Evolutionary conservation across 768 basidiomycete genomes (phyloP), one percentile per base, ranked within the genome.

Genomic region (Lepiota subincarnata): DNA sequence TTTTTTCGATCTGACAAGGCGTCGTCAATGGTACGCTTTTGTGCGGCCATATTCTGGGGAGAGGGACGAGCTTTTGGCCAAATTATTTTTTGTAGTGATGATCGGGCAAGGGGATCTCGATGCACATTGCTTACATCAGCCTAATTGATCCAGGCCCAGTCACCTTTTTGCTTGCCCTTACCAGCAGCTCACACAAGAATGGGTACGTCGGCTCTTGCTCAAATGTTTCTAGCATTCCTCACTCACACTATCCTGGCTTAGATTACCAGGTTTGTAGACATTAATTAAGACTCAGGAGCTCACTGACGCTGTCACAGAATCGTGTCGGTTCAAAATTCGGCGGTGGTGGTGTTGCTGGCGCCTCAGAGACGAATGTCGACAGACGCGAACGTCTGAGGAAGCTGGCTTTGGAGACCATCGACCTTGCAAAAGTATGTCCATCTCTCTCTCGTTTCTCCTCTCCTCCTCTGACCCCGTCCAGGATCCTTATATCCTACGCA

Each of bases 401-500:
- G 73, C 85, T 99, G 42, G 95, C 94, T 2, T 74, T 98, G 55
- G 95, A 98, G 73, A 98, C 96, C 0, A 98, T 99, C 62, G 97
- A 99, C 70, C 81, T 98, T 49, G 95, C 96, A 36, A 98, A 98
- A 77, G 96, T 89, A 60, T 56, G 79, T 60, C 20, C 1, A 13
- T 8, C 35, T 13, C 35, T 43, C 28, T 26, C 6, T 31, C 11
- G 31, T 47, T 3, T 40, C n/a, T 54, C 12, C 44, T 4, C 13
- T 2, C 53, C 50, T 35, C 56, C 57, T 63, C 47, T 49, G n/a
- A 39, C 50, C n/a, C 22, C 12, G 10, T 31, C 31, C 37, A 70
- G 92, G 96, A 98, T 72, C 96, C 96, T 6, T 98, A 98, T 69
- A 98, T 99, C 66, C 83, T 99, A 35, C 92, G 96, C 70, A 99